phyloP scores from a whole-genome alignment of 2,329 filamentous ascomycete genomes.

The Pseudopyricularia cyperi region DNA sequence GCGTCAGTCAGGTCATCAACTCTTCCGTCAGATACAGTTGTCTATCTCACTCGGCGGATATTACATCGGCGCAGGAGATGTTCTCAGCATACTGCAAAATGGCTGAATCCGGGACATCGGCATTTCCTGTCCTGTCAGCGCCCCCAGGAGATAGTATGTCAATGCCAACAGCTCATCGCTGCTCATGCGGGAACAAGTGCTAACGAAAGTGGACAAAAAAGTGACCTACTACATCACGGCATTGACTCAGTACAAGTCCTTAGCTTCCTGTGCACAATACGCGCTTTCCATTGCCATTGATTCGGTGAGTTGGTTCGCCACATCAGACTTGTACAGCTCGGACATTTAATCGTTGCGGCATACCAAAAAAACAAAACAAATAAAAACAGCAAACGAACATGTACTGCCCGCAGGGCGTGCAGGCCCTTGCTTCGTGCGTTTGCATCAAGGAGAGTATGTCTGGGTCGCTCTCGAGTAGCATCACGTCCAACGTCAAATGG shows the following conservation, averaged over 20 bases:
- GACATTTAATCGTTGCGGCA: too few relatives aligned
- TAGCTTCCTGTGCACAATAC: conserved; percentile 29
- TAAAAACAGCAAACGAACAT: conserved; percentile 21
- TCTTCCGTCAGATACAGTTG: conserved; percentile 29
- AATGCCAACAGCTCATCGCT: not conserved
- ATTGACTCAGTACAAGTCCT: conserved; percentile 28
- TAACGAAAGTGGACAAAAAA: not conserved
- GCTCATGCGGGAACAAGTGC: not conserved
- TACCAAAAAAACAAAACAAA: conserved; percentile 15
- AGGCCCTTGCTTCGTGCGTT: conserved; percentile 37
- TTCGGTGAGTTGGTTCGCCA: conserved; percentile 16
- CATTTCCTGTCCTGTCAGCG: conserved; percentile 28
- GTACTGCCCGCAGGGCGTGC: conserved; percentile 30
- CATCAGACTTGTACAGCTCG: conserved; percentile 1
- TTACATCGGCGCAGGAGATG: conserved; percentile 34
- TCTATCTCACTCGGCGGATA: conserved; percentile 29
- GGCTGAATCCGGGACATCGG: conserved; percentile 29
- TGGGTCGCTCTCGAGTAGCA: conserved; percentile 23
- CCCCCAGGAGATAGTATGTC: conserved; percentile 38
- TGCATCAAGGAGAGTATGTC: conserved; percentile 37
- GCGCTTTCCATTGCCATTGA: conserved; percentile 29
- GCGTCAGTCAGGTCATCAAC: conserved; percentile 28
- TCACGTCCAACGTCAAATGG: conserved; percentile 30
- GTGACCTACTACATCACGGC: conserved; percentile 43
- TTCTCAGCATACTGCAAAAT: conserved; percentile 39